Conservation (phyloP, 1,139 yeast species). For the Yueomyces sp. region DNA sequence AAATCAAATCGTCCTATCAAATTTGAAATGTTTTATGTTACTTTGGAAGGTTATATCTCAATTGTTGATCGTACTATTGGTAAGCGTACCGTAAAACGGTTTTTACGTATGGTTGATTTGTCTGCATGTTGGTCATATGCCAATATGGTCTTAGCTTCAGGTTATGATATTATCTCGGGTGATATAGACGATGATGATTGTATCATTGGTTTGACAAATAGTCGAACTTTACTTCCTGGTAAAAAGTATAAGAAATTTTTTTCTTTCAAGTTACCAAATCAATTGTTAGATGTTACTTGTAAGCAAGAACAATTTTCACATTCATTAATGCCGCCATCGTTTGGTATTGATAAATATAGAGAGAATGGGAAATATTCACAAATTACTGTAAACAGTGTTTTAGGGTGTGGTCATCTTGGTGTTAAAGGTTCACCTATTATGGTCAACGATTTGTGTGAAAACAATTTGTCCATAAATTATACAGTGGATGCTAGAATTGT, state of each 20-base stretch:
- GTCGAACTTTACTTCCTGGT: slow-evolving; percentile 38
- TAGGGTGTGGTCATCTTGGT: slow-evolving; percentile 31
- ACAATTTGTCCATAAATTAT: slow-evolving; percentile 21
- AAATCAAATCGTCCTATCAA: slow-evolving; percentile 29
- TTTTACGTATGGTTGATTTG: slow-evolving; percentile 31
- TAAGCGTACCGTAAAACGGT: slow-evolving; percentile 25
- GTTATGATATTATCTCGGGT: slow-evolving; percentile 36
- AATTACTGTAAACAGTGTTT: slow-evolving; percentile 19
- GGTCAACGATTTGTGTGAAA: slow-evolving; percentile 25
- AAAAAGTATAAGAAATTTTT: slow-evolving; percentile 48
- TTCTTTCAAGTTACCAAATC: slow-evolving; percentile 49
- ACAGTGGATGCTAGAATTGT: slow-evolving; percentile 23
- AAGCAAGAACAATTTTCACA: slow-evolving; percentile 41
- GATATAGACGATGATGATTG: slow-evolving; percentile 38
- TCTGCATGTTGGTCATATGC: slow-evolving; percentile 32
- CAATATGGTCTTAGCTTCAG: slow-evolving; percentile 30
- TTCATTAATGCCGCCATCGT: slow-evolving; percentile 49
- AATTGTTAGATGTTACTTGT: slow-evolving; percentile 45
- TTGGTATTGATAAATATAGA: slow-evolving; percentile 41
- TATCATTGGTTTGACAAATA: slow-evolving; percentile 38
- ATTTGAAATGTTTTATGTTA: slow-evolving; percentile 47
- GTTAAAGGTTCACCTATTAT: slow-evolving; percentile 28
- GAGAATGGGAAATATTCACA: slow-evolving; percentile 23
- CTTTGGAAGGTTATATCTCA: slow-evolving; percentile 38
- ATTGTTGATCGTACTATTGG: slow-evolving; percentile 21